Evolutionary conservation across 805 yeast species (phyloP).

Genomic region (Suhomyces xylopsoci): DNA sequence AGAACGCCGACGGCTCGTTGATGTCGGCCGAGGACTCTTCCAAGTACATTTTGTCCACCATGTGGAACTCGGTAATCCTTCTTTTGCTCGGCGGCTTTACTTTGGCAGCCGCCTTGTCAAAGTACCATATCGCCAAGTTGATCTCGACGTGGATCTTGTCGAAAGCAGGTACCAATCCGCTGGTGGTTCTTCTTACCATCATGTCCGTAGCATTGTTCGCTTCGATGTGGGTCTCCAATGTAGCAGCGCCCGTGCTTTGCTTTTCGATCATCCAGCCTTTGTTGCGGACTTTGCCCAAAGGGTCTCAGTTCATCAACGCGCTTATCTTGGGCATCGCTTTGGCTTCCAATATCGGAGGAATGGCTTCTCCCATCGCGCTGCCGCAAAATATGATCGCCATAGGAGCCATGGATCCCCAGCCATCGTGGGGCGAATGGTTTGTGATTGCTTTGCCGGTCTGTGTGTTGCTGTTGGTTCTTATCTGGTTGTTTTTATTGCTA

Average conservation of each 20-base stretch:
- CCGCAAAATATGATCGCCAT: constrained; percentile 57
- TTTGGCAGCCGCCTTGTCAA: constrained; percentile 53
- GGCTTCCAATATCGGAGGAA: constrained; percentile 52
- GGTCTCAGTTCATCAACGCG: constrained; percentile 38
- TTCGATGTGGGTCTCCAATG: constrained; percentile 58
- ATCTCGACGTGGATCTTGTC: constrained; percentile 48
- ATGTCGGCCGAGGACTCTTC: constrained; percentile 45
- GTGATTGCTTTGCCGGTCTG: constrained; percentile 49
- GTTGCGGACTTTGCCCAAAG: constrained; percentile 42
- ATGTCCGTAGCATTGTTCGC: constrained; percentile 52
- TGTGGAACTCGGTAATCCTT: constrained; percentile 56
- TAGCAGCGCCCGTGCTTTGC: constrained; percentile 55
- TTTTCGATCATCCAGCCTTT: constrained; percentile 50
- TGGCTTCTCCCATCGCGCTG: constrained; percentile 54
- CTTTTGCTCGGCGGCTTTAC: constrained; percentile 54
- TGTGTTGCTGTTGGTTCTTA: constrained; percentile 36
- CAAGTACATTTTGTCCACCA: constrained; percentile 42
- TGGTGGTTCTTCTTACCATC: constrained; percentile 45
- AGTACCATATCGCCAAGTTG: constrained; percentile 50
- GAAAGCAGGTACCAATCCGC: constrained; percentile 51
- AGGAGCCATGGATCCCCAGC: constrained; percentile 50
- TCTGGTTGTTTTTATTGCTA: constrained; percentile 51
- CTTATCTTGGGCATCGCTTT: constrained; percentile 47
- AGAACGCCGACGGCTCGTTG: constrained; percentile 47
- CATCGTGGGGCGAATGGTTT: constrained; percentile 59